phyloP scores from a whole-genome alignment of 2,329 filamentous ascomycete species.

The Ophiostoma piceae region DNA sequence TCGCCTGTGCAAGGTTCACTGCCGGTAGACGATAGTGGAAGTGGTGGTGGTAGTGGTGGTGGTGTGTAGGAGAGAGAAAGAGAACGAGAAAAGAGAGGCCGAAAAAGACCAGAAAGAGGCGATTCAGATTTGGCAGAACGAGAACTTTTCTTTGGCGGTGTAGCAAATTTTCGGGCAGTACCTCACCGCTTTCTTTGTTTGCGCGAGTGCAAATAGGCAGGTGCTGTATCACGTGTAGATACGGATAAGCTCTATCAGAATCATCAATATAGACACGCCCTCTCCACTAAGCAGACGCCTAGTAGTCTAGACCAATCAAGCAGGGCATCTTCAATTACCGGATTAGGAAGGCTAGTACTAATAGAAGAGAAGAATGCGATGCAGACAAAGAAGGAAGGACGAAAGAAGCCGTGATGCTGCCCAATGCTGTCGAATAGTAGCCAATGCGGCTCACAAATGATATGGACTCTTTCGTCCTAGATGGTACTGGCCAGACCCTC shows the following conservation, averaged over 20 bases:
- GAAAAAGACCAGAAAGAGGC: not conserved
- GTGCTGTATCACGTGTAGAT: not conserved
- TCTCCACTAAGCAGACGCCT: not conserved
- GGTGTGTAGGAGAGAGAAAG: constrained; percentile 1
- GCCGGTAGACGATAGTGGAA: constrained; percentile 20
- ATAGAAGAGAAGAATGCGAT: not conserved
- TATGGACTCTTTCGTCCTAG: not conserved
- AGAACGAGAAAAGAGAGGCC: constrained; percentile 2
- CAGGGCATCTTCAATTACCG: not conserved
- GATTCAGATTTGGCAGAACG: not conserved
- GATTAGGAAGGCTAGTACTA: constrained; percentile 5
- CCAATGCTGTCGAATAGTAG: not conserved
- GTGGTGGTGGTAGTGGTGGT: not conserved
- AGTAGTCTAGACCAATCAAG: not conserved
- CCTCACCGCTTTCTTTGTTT: not conserved
- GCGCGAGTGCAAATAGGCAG: not conserved
- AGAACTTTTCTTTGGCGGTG: constrained; percentile 7
- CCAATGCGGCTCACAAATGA: not conserved
- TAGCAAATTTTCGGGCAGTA: not conserved
- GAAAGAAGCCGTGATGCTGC: not conserved
- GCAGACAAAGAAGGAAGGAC: not conserved
- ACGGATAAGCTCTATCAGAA: not conserved
- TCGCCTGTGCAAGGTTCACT: constrained; percentile 29
- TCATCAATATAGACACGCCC: not conserved
- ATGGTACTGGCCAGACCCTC: not conserved